Base-by-base conservation (phyloP, 2,329 filamentous ascomycete species). In the Aspergillus brasiliensis region DNA sequence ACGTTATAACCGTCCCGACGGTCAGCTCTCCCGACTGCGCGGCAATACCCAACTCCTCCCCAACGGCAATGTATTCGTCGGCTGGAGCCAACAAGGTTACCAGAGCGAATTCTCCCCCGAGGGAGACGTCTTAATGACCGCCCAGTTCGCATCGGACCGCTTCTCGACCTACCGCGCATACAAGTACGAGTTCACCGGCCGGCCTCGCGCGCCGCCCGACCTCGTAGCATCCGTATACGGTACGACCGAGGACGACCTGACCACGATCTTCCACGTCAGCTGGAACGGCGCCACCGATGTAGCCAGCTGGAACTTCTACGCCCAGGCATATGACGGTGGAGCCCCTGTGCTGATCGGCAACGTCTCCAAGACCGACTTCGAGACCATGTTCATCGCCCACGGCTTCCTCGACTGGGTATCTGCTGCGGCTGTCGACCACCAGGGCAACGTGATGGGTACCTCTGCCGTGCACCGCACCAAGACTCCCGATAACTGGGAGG, bases 201-300 rank as follows among this genome's bases (percentile, higher is more conserved):
- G 69, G 8, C 74, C 75, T 3, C 49, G 53, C 17, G 59, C 67
- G 6, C 69, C 73, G 2, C 75, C 75, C 0, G 69, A 65, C 2
- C 15, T 75, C 6, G 70, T 71, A 17, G 65, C 73, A 5, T 69
- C 69, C 2, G 71, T 69, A 1, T 68, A 65, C 21, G 74, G 74
- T 4, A 69, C 69, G 3, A 57, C 65, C 10, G 60, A 61, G 15
- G 61, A 67, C 0, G 68, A 71, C 10, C 56, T 71, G 38, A 65
- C 67, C 5, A 76, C 71, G 0, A 68, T 69, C 3, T 58, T 73
- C 53, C 69, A 76, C 62, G 70, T 77, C 37, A 73, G 71, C 60
- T 73, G 71, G 71, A 73, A 78, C 44, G 77, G 76, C 1, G 76
- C 76, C 8, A 79, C 76, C 0, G 75, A 78, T 23, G 66, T 78